Evolutionary conservation across 2,329 filamentous ascomycete genomes (phyloP).

Genomic region (Stemphylium lycopersici): DNA sequence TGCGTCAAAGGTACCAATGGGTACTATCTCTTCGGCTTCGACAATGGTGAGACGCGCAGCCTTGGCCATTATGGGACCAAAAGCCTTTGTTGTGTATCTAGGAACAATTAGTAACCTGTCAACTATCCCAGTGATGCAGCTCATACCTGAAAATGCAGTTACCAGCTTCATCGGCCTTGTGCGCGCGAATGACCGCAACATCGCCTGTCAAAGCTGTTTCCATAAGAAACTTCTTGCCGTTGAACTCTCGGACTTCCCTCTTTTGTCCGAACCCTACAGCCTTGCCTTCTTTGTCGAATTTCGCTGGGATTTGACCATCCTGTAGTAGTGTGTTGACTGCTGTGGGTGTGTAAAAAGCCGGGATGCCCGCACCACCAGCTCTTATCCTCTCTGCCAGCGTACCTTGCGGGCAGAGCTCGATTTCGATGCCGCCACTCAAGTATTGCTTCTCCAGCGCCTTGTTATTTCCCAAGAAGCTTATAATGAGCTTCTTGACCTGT

Average conservation of each 20-base stretch:
- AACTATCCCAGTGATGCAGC: background rate
- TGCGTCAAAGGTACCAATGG: conserved; percentile 82
- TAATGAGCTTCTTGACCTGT: conserved; percentile 73
- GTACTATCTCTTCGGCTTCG: conserved; percentile 92
- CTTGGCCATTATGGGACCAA: conserved; percentile 71
- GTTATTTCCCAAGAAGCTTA: conserved; percentile 81
- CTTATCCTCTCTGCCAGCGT: conserved; percentile 74
- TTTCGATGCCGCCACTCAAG: conserved; percentile 71
- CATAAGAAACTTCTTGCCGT: conserved; percentile 75
- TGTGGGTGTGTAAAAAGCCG: conserved; percentile 81
- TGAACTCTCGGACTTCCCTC: conserved; percentile 74
- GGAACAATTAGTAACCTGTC: background rate
- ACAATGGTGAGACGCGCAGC: conserved; percentile 91
- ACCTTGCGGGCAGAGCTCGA: conserved; percentile 79
- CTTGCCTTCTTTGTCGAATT: conserved; percentile 63
- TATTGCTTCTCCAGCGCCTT: conserved; percentile 78
- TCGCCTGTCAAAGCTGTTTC: conserved; percentile 78
- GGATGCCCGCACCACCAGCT: conserved; percentile 76
- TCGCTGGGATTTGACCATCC: conserved; percentile 69
- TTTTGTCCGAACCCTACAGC: conserved; percentile 68
- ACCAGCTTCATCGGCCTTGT: conserved; percentile 76
- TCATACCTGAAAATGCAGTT: conserved; percentile 71
- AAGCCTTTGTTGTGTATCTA: conserved; percentile 48
- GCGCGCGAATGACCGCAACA: conserved; percentile 76
- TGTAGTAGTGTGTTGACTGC: conserved; percentile 69